A percentile compares a stretch with the other conserved stretches of the same genome.
These are phyloP conservation scores for Candida pseudoviswanathii DNA, from an alignment of 1,139 yeast genomes.

Conservation along the genomic window DNA sequence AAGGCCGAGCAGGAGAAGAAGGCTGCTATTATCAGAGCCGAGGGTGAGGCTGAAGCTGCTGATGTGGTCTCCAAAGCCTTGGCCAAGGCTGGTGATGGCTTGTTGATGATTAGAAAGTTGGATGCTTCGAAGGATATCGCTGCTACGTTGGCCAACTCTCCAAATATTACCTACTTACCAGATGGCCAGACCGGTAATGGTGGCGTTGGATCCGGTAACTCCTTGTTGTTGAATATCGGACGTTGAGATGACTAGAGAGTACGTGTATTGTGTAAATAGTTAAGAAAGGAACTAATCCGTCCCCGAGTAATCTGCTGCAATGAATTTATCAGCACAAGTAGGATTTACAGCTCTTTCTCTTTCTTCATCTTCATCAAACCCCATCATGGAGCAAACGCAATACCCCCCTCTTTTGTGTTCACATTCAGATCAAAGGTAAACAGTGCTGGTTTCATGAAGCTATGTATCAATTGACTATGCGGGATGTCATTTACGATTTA, in stretches of 20 bases:
- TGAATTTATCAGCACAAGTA: constrained; percentile 18
- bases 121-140: constrained; percentile 98
- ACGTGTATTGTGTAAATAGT: background rate
- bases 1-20: constrained; percentile 97
- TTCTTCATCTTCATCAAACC: too few species aligned
- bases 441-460: background rate
- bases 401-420: background rate
- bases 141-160: constrained; percentile 74
- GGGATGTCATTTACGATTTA: background rate
- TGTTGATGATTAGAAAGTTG: constrained; percentile 88
- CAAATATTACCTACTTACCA: constrained; percentile 93
- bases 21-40: constrained; percentile 94
- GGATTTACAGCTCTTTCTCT: constrained; percentile 9
- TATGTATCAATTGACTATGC: background rate
- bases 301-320: constrained; percentile 13
- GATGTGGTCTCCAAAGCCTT: constrained; percentile 93
- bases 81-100: constrained; percentile 94
- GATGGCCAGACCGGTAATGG: constrained; percentile 40
- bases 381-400: too few species aligned
- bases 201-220: constrained; percentile 32
- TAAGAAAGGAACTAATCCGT: too few species aligned
- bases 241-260: constrained; percentile 21
- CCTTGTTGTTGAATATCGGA: constrained; percentile 45
- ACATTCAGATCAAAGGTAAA: background rate
- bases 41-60: constrained; percentile 99